Evolutionary conservation across 352 stramenopile genomes (phyloP).

Genomic region (Phytophthora rubi): DNA sequence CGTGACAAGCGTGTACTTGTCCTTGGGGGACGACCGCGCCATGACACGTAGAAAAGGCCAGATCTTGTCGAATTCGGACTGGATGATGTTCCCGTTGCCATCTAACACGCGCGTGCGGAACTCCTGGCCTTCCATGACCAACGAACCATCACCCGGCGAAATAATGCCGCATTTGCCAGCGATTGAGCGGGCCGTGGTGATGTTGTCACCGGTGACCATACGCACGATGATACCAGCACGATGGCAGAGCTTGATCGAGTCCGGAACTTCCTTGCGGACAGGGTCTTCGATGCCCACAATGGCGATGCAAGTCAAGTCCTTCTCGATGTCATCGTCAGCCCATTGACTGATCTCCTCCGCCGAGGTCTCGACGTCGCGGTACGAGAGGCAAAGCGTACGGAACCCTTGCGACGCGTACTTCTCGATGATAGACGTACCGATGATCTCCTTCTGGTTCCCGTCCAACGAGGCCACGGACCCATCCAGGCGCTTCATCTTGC

Average conservation of each 20-base stretch:
- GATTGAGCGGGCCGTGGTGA: constrained; percentile 91
- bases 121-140: constrained; percentile 76
- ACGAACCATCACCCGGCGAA: constrained; percentile 49
- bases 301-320: constrained; percentile 84
- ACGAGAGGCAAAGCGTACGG: constrained; percentile 87
- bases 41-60: constrained; percentile 93
- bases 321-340: constrained; percentile 84
- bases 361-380: constrained; percentile 80
- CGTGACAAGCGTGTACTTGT: constrained; percentile 97
- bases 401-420: constrained; percentile 85
- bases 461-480: constrained; percentile 61
- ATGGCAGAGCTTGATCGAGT: constrained; percentile 93
- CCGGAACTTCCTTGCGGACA: constrained; percentile 93
- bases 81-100: constrained; percentile 71
- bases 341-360: constrained; percentile 73
- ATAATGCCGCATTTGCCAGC: constrained; percentile 81
- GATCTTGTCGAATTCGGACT: constrained; percentile 92
- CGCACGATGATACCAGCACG: constrained; percentile 96
- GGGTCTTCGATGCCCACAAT: constrained; percentile 96
- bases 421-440: constrained; percentile 69
- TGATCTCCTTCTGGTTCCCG: constrained; percentile 64
- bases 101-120: constrained; percentile 76
- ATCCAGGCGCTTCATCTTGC: constrained; percentile 69
- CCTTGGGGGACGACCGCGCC: constrained; percentile 93
- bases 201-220: constrained; percentile 99